These are phyloP conservation scores for Agaricus blazei DNA, from an alignment of 768 basidiomycete species.

Conservation along the genomic window DNA sequence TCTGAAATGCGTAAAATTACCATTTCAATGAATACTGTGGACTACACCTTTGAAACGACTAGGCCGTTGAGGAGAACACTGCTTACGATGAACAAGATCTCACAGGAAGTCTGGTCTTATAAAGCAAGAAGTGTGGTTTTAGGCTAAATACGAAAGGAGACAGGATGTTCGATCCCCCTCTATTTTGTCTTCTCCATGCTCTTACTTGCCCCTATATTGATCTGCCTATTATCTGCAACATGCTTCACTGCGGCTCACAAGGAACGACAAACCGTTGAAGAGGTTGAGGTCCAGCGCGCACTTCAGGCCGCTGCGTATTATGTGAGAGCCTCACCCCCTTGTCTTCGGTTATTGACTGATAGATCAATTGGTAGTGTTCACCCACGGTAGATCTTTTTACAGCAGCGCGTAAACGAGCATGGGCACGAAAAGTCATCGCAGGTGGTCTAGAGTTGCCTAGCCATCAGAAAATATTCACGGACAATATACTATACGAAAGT, in stretches of 20 bases:
- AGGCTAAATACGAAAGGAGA: too few relatives aligned
- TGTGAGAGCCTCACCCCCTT: constrained; percentile 23
- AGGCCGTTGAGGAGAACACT: too few relatives aligned
- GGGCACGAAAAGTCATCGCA: constrained; percentile 38
- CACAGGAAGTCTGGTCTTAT: too few relatives aligned
- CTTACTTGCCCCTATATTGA: constrained; percentile 13
- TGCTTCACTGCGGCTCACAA: constrained; percentile 31
- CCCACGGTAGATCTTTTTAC: constrained; percentile 48
- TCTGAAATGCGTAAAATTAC: too few relatives aligned
- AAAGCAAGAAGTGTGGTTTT: too few relatives aligned
- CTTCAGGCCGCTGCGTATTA: constrained; percentile 50
- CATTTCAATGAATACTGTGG: too few relatives aligned
- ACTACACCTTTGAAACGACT: too few relatives aligned
- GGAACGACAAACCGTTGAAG: constrained; percentile 36
- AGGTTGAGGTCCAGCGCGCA: constrained; percentile 41
- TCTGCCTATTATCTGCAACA: constrained; percentile 12
- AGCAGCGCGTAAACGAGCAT: constrained; percentile 41
- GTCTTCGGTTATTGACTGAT: too few relatives aligned
- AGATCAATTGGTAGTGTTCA: constrained; percentile 34
- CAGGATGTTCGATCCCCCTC: not conserved
- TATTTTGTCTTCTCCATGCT: not conserved
- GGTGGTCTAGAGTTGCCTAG: constrained; percentile 30
- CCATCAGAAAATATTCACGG: constrained; percentile 38
- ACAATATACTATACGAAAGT: constrained; percentile 27
- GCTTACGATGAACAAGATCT: too few relatives aligned